phyloP scores from a whole-genome alignment of 495 filamentous ascomycete genomes.

The Penicillium parvum region DNA sequence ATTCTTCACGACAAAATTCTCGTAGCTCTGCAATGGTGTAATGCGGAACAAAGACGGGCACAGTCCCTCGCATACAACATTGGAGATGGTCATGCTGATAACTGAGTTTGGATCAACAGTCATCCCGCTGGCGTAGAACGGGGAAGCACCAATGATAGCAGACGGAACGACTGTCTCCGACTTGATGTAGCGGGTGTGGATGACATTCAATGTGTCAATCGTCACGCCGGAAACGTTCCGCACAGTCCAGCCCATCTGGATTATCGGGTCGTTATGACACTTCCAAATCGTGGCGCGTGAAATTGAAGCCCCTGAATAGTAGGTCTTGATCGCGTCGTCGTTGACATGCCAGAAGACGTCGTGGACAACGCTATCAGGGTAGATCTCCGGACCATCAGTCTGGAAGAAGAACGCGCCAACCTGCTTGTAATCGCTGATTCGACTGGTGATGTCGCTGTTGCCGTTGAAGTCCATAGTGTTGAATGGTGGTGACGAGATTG shows the following conservation, averaged over 20 bases:
- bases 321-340: constrained; percentile 24
- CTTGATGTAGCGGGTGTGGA: constrained; percentile 29
- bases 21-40: background rate
- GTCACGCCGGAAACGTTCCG: constrained; percentile 19
- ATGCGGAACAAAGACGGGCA: background rate
- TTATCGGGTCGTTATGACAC: constrained; percentile 13
- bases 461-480: constrained; percentile 22
- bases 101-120: background rate
- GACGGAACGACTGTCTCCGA: background rate
- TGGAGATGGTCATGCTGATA: background rate
- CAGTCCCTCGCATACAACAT: background rate
- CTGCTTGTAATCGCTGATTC: constrained; percentile 23
- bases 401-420: constrained; percentile 24
- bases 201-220: constrained; percentile 22
- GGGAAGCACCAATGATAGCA: background rate
- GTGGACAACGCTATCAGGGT: constrained; percentile 7
- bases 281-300: constrained; percentile 17
- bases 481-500: constrained; percentile 18
- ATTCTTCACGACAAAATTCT: background rate
- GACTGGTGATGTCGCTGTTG: constrained; percentile 5
- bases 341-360: constrained; percentile 27
- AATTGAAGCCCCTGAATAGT: constrained; percentile 12
- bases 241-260: constrained; percentile 27
- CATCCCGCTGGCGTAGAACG: background rate
- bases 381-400: constrained; percentile 22